These are phyloP conservation scores for Myriosclerotinia scirpicola DNA, from an alignment of 2,329 filamentous ascomycete genomes.

Conservation along the genomic window DNA sequence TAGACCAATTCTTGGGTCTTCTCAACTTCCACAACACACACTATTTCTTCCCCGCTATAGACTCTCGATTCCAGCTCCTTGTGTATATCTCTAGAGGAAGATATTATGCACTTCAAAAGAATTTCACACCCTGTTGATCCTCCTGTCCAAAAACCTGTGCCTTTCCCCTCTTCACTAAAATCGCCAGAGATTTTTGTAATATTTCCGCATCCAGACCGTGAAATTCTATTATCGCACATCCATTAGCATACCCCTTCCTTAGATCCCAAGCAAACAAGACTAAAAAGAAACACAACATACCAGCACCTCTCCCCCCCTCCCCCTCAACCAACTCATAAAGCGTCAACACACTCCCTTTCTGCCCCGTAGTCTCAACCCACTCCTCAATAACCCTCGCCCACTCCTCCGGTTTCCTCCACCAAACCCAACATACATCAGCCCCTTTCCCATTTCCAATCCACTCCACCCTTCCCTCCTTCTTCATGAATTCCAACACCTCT, in stretches of 20 bases:
- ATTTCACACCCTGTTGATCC: conserved; percentile 90
- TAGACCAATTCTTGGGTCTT: background rate
- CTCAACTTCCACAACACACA: background rate
- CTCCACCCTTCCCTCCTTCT: conserved; percentile 62
- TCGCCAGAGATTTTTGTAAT: conserved; percentile 72
- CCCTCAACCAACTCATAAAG: conserved; percentile 89
- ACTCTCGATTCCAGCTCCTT: background rate
- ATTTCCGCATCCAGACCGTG: conserved; percentile 84
- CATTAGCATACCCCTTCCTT: background rate
- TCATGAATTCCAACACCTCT: conserved; percentile 61
- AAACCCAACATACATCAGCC: conserved; percentile 66
- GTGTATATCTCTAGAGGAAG: no score
- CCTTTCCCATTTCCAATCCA: conserved; percentile 56
- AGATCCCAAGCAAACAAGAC: background rate
- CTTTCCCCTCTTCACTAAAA: conserved; percentile 86
- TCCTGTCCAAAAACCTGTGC: conserved; percentile 91
- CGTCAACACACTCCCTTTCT: conserved; percentile 86
- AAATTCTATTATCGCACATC: conserved; percentile 58
- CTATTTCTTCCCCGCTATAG: background rate
- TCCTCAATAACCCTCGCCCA: conserved; percentile 63
- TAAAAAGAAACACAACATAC: conserved; percentile 43
- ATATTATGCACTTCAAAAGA: conserved; percentile 60
- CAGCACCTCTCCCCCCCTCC: conserved; percentile 71
- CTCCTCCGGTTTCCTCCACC: conserved; percentile 84
- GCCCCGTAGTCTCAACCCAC: conserved; percentile 72